Conservation (phyloP, 2,329 filamentous ascomycete species). For the Diplodia sapinea region DNA sequence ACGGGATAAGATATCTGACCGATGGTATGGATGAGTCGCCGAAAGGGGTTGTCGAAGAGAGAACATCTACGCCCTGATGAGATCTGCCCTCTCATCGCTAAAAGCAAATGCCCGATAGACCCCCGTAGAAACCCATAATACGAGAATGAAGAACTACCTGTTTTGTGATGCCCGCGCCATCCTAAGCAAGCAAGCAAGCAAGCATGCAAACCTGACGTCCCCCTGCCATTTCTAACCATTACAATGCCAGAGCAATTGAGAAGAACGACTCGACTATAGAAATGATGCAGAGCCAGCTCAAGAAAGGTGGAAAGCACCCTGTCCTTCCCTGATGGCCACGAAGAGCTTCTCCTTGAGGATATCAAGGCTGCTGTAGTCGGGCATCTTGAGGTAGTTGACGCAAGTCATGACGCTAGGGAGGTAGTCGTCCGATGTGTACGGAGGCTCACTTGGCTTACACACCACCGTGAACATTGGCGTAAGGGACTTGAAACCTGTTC, state of each 20-base stretch:
- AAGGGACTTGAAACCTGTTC: slow-evolving; percentile 87
- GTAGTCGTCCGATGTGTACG: slow-evolving; percentile 93
- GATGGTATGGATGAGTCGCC: slow-evolving; percentile 23
- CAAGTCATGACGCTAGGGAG: slow-evolving; percentile 99
- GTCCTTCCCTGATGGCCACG: slow-evolving; percentile 90
- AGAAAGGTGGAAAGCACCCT: slow-evolving; percentile 96
- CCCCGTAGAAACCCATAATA: slow-evolving; percentile 16
- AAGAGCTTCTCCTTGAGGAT: slow-evolving; percentile 78
- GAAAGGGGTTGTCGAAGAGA: slow-evolving; percentile 17
- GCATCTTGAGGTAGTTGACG: slow-evolving; percentile 97
- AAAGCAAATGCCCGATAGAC: slow-evolving; percentile 7
- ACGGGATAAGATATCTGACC: slow-evolving; percentile 4
- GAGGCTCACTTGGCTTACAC: slow-evolving; percentile 96
- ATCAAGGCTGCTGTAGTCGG: slow-evolving; percentile 84
- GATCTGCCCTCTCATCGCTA: slow-evolving; percentile 4
- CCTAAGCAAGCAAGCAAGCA: slow-evolving; percentile 4
- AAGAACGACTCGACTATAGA: slow-evolving; percentile 18
- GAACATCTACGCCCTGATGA: slow-evolving; percentile 26
- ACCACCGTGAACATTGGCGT: slow-evolving; percentile 99
- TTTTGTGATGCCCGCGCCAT: slow-evolving; percentile 15
- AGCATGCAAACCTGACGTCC: slow-evolving; percentile 5
- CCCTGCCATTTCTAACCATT: slow-evolving; percentile 25
- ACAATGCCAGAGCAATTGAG: slow-evolving; percentile 16
- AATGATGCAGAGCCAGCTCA: slow-evolving; percentile 50
- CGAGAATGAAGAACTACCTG: slow-evolving; percentile 21